Percentiles rank a stretch among this genome's conserved stretches.
Evolutionary conservation across 106 monocot species (phyloP).

Genomic region (Dendrobium huoshanense): DNA sequence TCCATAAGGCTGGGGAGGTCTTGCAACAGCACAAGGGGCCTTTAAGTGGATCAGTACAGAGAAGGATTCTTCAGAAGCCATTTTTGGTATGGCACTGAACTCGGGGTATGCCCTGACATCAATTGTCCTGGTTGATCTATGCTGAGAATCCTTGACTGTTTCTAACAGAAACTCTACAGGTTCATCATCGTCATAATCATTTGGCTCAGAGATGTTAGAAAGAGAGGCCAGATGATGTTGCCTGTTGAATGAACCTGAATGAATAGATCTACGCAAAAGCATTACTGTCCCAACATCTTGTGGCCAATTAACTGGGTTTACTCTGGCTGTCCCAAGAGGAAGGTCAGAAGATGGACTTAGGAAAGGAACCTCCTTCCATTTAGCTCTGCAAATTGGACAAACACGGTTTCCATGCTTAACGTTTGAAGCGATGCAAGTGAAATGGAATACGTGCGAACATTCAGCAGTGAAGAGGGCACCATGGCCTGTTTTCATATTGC

Average conservation of each 20-base stretch:
- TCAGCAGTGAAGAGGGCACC: slow-evolving; percentile 87
- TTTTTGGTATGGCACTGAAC: slow-evolving; percentile 38
- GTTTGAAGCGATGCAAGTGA: slow-evolving; percentile 77
- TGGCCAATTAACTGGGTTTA: slow-evolving; percentile 47
- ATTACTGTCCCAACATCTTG: slow-evolving; percentile 42
- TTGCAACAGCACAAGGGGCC: slow-evolving; percentile 38
- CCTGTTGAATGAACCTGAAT: slow-evolving; percentile 14
- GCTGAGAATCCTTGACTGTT: slow-evolving; percentile 1
- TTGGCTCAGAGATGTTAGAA: slow-evolving; percentile 37
- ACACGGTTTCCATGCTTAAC: slow-evolving; percentile 72
- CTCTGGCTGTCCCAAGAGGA: slow-evolving; percentile 33
- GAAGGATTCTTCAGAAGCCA: slow-evolving; percentile 10
- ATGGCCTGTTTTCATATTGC: slow-evolving; percentile 62
- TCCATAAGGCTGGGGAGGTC: neutral
- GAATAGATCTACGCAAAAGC: slow-evolving; percentile 32
- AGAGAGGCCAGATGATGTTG: slow-evolving; percentile 19
- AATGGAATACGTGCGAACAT: slow-evolving; percentile 86
- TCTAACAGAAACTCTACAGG: slow-evolving; percentile 25
- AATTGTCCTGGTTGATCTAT: slow-evolving; percentile 17
- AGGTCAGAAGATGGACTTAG: slow-evolving; percentile 32
- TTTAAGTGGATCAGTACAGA: slow-evolving; percentile 55
- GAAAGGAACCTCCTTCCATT: slow-evolving; percentile 86
- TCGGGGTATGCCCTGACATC: slow-evolving; percentile 58
- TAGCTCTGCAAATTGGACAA: slow-evolving; percentile 81
- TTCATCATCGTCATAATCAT: slow-evolving; percentile 67